Evolutionary conservation across 352 stramenopile species (phyloP).

Genomic region (Globisporangium paroecandrum): DNA sequence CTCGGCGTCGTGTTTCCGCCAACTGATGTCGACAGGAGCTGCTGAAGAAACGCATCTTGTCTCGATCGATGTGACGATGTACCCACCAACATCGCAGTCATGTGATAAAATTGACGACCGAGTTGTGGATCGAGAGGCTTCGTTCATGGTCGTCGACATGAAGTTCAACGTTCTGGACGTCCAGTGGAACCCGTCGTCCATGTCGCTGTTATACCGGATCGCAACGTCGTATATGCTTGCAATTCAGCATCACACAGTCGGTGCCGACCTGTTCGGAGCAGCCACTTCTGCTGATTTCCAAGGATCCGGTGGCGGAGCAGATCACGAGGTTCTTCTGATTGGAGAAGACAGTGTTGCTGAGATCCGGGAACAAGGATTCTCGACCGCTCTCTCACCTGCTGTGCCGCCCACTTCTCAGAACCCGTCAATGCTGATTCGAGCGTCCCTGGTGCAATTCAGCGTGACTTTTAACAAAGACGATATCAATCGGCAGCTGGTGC

Average conservation of each 20-base stretch:
- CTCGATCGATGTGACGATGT: conserved; percentile 45
- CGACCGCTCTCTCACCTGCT: not conserved
- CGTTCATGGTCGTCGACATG: conserved; percentile 47
- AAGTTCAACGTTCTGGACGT: conserved; percentile 71
- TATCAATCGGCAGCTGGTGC: conserved; percentile 57
- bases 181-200: conserved; percentile 85
- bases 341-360: not conserved
- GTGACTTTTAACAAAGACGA: conserved; percentile 86
- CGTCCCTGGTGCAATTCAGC: conserved; percentile 70
- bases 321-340: not conserved
- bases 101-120: not conserved
- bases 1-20: conserved; percentile 43
- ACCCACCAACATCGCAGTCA: conserved; percentile 19
- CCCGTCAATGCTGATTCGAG: conserved; percentile 36
- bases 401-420: not conserved
- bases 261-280: conserved; percentile 8
- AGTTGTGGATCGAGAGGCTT: conserved; percentile 8
- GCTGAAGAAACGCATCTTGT: conserved; percentile 35
- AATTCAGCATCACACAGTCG: conserved; percentile 35
- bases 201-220: conserved; percentile 73
- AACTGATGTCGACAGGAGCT: conserved; percentile 61
- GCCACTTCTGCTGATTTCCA: not conserved
- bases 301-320: not conserved
- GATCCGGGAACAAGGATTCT: not conserved
- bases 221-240: conserved; percentile 51